A percentile compares a stretch with the other conserved stretches of the same genome.
Conservation (phyloP, 306 rosid genomes). For the Cucumis hystrix region DNA sequence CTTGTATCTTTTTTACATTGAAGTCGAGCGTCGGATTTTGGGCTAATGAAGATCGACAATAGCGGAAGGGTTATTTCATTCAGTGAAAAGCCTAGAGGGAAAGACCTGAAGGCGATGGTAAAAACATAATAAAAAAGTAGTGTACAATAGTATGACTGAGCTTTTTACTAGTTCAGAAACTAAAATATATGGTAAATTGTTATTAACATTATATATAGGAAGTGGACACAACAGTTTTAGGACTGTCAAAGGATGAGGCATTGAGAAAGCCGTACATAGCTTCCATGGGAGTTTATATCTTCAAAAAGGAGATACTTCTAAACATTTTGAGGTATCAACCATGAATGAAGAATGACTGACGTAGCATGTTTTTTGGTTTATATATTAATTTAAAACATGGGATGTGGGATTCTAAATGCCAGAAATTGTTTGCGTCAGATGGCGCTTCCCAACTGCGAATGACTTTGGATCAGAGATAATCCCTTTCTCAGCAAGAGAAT, state of each 20-base stretch:
- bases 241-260: constrained; percentile 72
- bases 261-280: constrained; percentile 83
- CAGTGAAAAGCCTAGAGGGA: constrained; percentile 83
- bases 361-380: background rate
- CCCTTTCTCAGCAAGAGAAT: constrained; percentile 84
- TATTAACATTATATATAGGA: constrained; percentile 25
- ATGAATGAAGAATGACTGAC: background rate
- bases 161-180: background rate
- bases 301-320: constrained; percentile 93
- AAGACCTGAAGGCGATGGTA: constrained; percentile 71
- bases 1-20: background rate
- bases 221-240: constrained; percentile 86
- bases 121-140: constrained; percentile 4
- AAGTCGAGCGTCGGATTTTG: constrained; percentile 94
- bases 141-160: background rate
- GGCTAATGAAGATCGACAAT: constrained; percentile 88
- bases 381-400: background rate
- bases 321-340: constrained; percentile 61
- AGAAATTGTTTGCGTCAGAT: constrained; percentile 36
- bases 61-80: constrained; percentile 47
- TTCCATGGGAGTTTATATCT: constrained; percentile 95
- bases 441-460: constrained; percentile 97
- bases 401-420: constrained; percentile 6
- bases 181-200: background rate
- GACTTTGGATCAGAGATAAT: constrained; percentile 97